These are phyloP conservation scores for Fragilaria radians DNA, from an alignment of 108 stramenopile species.

Conservation along the genomic window DNA sequence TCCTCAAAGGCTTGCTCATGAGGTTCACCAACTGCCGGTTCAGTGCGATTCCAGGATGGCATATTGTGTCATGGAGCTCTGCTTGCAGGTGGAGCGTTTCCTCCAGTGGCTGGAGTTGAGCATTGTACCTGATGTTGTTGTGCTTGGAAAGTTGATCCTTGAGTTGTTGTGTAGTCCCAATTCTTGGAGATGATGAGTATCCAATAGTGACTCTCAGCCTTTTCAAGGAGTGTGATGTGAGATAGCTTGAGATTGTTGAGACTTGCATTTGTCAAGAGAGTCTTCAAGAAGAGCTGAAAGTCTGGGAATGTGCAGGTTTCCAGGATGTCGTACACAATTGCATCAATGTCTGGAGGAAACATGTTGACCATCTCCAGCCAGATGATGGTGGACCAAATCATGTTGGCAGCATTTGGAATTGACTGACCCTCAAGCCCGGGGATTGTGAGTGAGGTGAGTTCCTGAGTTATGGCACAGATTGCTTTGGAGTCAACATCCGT, in stretches of 20 bases:
- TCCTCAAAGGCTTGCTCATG: too few species aligned
- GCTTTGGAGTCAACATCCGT: not conserved
- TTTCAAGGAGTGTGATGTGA: not conserved
- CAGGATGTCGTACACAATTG: not conserved
- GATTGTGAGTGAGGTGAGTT: not conserved
- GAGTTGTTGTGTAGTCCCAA: not conserved
- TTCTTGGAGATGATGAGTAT: not conserved
- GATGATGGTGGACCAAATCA: not conserved
- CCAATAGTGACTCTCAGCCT: not conserved
- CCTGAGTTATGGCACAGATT: not conserved
- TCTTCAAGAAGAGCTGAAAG: slow-evolving; percentile 1
- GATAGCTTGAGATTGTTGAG: not conserved
- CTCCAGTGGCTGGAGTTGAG: too few species aligned
- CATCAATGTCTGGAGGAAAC: not conserved
- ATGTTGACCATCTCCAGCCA: slow-evolving; percentile 1
- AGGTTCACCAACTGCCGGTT: too few species aligned
- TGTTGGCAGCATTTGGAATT: not conserved
- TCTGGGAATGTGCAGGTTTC: not conserved
- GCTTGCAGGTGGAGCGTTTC: too few species aligned
- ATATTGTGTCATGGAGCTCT: too few species aligned
- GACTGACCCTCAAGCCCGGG: not conserved
- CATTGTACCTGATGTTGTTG: too few species aligned
- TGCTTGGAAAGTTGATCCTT: not conserved
- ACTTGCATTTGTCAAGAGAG: not conserved
- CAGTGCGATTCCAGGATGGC: too few species aligned